Evolutionary conservation across 202 grass and related monocot genomes (phyloP), one percentile per base, ranked within the genome.

Genomic region (Brachypodium distachyon): DNA sequence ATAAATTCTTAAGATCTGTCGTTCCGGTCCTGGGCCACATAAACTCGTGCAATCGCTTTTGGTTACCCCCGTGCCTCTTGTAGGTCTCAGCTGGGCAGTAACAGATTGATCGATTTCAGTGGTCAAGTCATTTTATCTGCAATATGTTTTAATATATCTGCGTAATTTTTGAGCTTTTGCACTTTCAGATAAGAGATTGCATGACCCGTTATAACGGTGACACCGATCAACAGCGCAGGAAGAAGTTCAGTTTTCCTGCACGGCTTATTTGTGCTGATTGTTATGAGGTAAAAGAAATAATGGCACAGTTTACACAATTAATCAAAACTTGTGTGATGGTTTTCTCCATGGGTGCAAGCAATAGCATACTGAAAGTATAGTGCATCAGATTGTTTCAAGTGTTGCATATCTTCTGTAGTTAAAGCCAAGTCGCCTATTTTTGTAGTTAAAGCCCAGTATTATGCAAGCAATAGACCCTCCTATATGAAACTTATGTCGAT

Each of bases 231-330:
- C 92, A 95, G 21, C 86, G 87, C 19, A 88, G 87, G 56, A 95
- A 98, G 83, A 98, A 93, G 63, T 95, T 99, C 66, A 87, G 83
- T 86, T 99, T 99, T 68, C 89, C 89, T 81, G 91, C 92, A 59
- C 85, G 91, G 51, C 96, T 99, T 87, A 88, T 99, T 53, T 95
- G 96, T 77, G 84, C 96, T 40, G 96, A 99, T 92, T 99, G 89
- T 82, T 95, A 81, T 0, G 85, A 99, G 83, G 96, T 99, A 95
- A 92, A 72, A 32, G 29, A 60, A 26, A 77, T 47, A 14, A 60
- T 34, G 18, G 16, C 27, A 37, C 38, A 55, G 5, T 8, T 11
- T 60, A 53, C 21, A 46, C 38, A 2, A 42, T 47, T 33, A 74
- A 4, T 28, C 17, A 66, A 46, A 52, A 32, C 12, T 28, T 25